phyloP scores from a whole-genome alignment of 2,329 filamentous ascomycete genomes.

The Xylariales sp. region DNA sequence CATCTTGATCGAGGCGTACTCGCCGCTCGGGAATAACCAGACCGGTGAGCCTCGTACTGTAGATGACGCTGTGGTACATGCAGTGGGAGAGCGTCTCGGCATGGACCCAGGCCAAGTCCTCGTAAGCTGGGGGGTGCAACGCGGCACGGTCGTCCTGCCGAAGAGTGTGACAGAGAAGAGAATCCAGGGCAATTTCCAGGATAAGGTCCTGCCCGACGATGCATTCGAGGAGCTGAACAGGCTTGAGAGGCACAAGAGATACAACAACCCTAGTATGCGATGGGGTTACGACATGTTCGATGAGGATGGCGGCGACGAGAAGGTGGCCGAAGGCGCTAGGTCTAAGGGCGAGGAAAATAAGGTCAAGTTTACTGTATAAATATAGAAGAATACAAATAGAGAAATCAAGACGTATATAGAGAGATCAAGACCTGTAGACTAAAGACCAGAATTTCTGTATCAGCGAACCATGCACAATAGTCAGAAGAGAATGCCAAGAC shows the following conservation, averaged over 20 bases:
- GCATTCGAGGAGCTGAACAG: constrained; percentile 30
- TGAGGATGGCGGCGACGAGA: constrained; percentile 31
- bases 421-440: too few relatives aligned
- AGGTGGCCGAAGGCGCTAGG: too few relatives aligned
- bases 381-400: too few relatives aligned
- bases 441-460: too few relatives aligned
- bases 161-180: constrained; percentile 40
- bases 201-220: constrained; percentile 29
- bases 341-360: too few relatives aligned
- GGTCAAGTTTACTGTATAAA: too few relatives aligned
- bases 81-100: constrained; percentile 38
- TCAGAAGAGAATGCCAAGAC: too few relatives aligned
- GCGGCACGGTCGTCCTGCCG: constrained; percentile 37
- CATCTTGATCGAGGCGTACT: constrained; percentile 22
- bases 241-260: constrained; percentile 36
- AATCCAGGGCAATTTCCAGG: constrained; percentile 36
- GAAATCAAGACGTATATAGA: too few relatives aligned
- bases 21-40: constrained; percentile 57
- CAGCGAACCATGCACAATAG: too few relatives aligned
- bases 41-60: constrained; percentile 38
- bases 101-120: constrained; percentile 36
- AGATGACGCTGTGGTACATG: constrained; percentile 42
- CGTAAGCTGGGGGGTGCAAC: constrained; percentile 39
- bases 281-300: constrained; percentile 43
- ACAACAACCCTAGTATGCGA: constrained; percentile 34